Percentiles rank a stretch among this genome's conserved stretches.
phyloP scores from a whole-genome alignment of 2,329 filamentous ascomycete species.

The Nannizzia gypsea region DNA sequence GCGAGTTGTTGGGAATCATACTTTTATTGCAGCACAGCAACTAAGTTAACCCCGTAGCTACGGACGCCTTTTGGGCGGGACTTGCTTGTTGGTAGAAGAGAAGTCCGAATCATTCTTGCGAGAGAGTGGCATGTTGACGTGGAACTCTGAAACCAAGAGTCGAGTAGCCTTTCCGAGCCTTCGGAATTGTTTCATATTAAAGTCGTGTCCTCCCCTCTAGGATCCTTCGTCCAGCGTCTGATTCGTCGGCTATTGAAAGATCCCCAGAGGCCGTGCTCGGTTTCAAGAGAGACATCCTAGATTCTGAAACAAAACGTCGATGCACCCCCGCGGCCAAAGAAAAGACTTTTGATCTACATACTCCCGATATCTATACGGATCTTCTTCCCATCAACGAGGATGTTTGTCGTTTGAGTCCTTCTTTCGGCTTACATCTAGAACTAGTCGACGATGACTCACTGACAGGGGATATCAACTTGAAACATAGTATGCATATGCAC shows the following conservation, averaged over 20 bases:
- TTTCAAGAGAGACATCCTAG: background rate
- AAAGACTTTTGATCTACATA: background rate
- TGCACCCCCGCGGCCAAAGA: background rate
- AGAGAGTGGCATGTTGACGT: background rate
- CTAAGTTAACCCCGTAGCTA: background rate
- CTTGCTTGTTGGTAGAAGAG: background rate
- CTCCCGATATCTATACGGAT: background rate
- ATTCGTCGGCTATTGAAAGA: background rate
- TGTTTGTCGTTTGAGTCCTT: background rate
- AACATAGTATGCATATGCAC: slow-evolving; percentile 1
- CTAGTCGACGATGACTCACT: background rate
- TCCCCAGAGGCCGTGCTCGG: background rate
- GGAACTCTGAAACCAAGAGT: background rate
- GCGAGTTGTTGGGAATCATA: background rate
- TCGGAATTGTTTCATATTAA: background rate
- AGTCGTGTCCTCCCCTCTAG: background rate
- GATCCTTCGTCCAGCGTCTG: background rate
- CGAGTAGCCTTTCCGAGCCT: background rate
- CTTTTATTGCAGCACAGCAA: background rate
- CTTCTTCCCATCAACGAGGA: background rate
- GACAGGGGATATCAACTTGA: background rate
- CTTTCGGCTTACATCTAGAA: background rate
- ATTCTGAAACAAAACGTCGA: slow-evolving; percentile 2
- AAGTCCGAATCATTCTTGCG: background rate
- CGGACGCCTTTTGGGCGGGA: background rate